Evolutionary conservation across 352 stramenopile genomes (phyloP), one percentile per base, ranked within the genome.

Genomic region (Globisporangium radiosum): DNA sequence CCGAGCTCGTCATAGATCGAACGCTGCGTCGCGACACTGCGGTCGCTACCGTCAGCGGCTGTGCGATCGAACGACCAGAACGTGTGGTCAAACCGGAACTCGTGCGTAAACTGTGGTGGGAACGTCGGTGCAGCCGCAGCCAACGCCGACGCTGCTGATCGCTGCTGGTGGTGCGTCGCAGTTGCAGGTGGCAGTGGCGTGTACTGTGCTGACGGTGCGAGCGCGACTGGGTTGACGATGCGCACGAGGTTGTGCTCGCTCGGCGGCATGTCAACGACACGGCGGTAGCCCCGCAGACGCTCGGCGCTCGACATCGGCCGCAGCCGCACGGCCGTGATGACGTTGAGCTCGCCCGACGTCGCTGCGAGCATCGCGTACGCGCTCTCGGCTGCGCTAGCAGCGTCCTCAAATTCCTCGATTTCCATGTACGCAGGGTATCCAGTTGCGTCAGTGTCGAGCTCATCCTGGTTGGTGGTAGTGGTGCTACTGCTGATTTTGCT

Each of bases 261-360:
- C 5, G 59, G 54, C 3, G 54, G 71, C 78, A 91, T 86, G 40
- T 89, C 74, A 10, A 91, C 69, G 49, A 93, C 77, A 2, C 66
- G 47, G 0, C 76, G 76, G 58, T 72, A 86, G 9, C 78, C 81
- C 5, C 61, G 66, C 48, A 88, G 86, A 44, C 78, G 76, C 64
- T 92, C 83, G 0, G 70, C 74, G 7, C 61, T 55, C 3, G 84
- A 75, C 80, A 92, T 90, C 0, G 83, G 83, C 8, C 83, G 83
- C 37, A 93, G 70, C 1, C 81, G 75, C n/a, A 89, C 70, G 10
- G 83, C 79, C 0, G 81, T 93, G 56, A 91, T 82, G 44, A 87
- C 83, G 33, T 75, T 60, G 57, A 78, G 69, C 37, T 80, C 54
- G 1, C 54, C 60, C 14, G 39, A 15, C 14, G 11, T 19, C 11